These are phyloP conservation scores for Rhodosporidiobolus sp. DNA, from an alignment of 768 basidiomycete species.

Conservation along the genomic window DNA sequence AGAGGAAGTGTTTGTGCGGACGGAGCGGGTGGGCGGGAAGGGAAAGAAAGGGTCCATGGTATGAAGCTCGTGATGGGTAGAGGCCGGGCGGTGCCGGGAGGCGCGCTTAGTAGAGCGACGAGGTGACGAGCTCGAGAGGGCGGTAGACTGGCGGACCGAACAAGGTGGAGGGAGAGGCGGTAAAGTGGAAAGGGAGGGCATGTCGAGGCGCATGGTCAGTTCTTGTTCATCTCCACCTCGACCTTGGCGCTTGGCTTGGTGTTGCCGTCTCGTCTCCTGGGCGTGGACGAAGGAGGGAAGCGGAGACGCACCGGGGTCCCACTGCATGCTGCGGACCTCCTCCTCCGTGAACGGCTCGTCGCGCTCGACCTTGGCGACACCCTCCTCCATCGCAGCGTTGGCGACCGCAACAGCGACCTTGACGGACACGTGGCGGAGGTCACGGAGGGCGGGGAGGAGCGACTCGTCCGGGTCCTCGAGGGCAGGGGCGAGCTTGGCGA, in stretches of 20 bases:
- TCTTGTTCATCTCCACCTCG: no score
- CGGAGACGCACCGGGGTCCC: constrained; percentile 37
- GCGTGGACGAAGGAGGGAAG: background rate
- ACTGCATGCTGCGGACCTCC: constrained; percentile 46
- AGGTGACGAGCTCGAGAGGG: constrained; percentile 28
- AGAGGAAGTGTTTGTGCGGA: no score
- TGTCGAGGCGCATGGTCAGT: background rate
- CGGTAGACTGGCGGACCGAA: constrained; percentile 21
- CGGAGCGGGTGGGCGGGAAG: no score
- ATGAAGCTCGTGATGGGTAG: background rate
- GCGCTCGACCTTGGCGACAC: constrained; percentile 56
- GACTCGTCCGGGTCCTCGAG: constrained; percentile 65
- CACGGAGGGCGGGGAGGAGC: constrained; percentile 71
- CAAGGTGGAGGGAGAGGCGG: background rate
- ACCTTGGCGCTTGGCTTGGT: no score
- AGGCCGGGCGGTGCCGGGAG: background rate
- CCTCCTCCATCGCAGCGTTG: constrained; percentile 72
- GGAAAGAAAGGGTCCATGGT: background rate
- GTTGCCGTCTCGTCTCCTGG: no score
- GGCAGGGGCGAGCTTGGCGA: constrained; percentile 73
- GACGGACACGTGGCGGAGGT: constrained; percentile 70
- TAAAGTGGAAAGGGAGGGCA: no score
- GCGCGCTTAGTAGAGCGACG: constrained; percentile 4
- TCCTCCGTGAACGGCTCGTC: constrained; percentile 56
- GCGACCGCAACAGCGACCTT: constrained; percentile 80